These are phyloP conservation scores for Limnomonas spitsbergensis DNA, from an alignment of 139 green algal species.

Conservation along the genomic window DNA sequence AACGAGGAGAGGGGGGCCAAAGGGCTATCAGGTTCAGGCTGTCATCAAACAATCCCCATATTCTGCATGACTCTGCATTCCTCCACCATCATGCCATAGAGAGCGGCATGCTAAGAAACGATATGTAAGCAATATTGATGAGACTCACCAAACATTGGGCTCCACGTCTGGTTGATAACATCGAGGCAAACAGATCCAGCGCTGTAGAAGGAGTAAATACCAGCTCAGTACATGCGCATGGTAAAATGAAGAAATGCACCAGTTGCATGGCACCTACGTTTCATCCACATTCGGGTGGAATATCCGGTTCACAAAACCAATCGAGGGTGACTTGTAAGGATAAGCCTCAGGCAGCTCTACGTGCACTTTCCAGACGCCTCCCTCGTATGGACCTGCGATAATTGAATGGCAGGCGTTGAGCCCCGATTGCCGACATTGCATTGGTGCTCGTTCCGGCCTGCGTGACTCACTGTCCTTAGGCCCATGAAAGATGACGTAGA, in stretches of 20 bases:
- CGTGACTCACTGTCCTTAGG: conserved; percentile 67
- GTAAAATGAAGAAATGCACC: too few species aligned
- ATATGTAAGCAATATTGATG: too few species aligned
- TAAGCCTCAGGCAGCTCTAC: conserved; percentile 93
- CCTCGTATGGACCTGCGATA: conserved; percentile 79
- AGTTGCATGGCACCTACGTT: too few species aligned
- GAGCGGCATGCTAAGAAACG: not conserved
- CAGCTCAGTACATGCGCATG: too few species aligned
- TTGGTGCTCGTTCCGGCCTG: too few species aligned
- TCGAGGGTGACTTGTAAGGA: conserved; percentile 76
- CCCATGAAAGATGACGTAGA: conserved; percentile 88
- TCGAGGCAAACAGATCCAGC: conserved; percentile 95
- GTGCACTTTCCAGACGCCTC: conserved; percentile 90
- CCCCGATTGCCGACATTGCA: not conserved
- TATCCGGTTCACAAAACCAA: conserved; percentile 97
- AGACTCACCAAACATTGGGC: conserved; percentile 96
- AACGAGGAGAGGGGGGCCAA: too few species aligned
- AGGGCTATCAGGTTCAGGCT: not conserved
- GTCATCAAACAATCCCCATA: too few species aligned
- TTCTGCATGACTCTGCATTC: too few species aligned
- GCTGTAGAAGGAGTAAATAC: conserved; percentile 54
- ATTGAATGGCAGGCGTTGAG: not conserved
- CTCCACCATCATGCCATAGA: conserved; percentile 4
- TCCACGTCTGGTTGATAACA: conserved; percentile 99
- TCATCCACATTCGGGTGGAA: conserved; percentile 97